These are phyloP conservation scores for Capronia epimyces DNA, from an alignment of 2,329 filamentous ascomycete species.

Conservation along the genomic window DNA sequence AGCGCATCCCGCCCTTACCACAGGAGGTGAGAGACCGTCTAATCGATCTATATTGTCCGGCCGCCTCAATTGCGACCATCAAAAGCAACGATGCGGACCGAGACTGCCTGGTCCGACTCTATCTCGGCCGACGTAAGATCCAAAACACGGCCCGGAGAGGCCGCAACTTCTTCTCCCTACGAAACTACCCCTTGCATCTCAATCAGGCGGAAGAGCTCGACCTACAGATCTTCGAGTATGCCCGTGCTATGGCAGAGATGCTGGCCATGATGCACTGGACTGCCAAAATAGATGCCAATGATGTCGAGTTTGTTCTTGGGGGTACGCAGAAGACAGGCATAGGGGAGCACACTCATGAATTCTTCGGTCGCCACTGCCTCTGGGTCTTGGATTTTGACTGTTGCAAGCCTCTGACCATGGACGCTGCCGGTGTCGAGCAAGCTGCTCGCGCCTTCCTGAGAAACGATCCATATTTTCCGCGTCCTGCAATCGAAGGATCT, in stretches of 20 bases:
- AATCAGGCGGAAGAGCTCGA: constrained; percentile 47
- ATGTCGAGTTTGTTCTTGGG: constrained; percentile 53
- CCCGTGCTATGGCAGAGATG: constrained; percentile 45
- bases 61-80: constrained; percentile 27
- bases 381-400: constrained; percentile 50
- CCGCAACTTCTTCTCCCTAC: constrained; percentile 36
- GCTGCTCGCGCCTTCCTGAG: constrained; percentile 44
- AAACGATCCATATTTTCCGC: constrained; percentile 49
- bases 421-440: constrained; percentile 38
- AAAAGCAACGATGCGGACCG: constrained; percentile 34
- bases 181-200: constrained; percentile 48
- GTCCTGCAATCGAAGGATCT: constrained; percentile 6
- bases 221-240: constrained; percentile 37
- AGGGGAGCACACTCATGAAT: constrained; percentile 23
- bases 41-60: constrained; percentile 34
- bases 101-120: constrained; percentile 48
- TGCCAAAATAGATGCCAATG: constrained; percentile 46
- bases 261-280: constrained; percentile 51
- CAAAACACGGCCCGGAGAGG: constrained; percentile 11
- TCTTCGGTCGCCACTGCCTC: constrained; percentile 30
- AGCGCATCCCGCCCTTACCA: constrained; percentile 36
- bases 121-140: constrained; percentile 40
- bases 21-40: constrained; percentile 30
- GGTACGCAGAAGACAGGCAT: constrained; percentile 3
- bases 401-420: constrained; percentile 36